Base-by-base conservation (phyloP, 371 early-diverging fungal genomes). In the Blakeslea trispora region DNA sequence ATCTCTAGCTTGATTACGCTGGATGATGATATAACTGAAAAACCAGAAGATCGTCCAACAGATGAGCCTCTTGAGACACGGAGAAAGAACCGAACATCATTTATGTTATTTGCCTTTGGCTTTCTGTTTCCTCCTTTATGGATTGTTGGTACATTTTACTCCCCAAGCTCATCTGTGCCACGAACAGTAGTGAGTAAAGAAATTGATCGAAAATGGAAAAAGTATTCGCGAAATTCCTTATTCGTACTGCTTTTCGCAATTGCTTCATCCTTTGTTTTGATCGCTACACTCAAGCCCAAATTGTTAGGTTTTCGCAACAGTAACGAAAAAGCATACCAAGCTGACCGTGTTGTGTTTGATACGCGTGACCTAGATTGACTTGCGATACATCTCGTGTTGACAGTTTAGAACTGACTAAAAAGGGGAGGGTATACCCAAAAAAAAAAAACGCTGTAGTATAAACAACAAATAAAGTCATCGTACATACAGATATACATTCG, bases 101-200 rank as follows among this genome's bases (percentile, higher is more conserved):
- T 75, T 59, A 22, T 71, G 1, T 59, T 50, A 7, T 74, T 74
- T 64, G 54, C 59, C 0, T 60, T 61, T 50, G 75, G 75, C 1
- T 74, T 74, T 45, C 18, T 71, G 23, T 71, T 74, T 31, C 75
- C 75, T 5, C 75, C 75, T 1, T 13, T 68, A 6, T 74, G 75
- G 75, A 62, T 71, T 15, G 46, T 66, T 21, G 69, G 69, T 21
- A 66, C 71, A 2, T 18, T 67, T 7, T 57, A 66, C 41, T 24
- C 14, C 13, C 57, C 57, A 14, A 47, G 32, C 6, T n/a, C 45
- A 9, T 32, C 53, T 9, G 5, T 34, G 2, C 45, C 53, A 32
- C 22, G 45, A 50, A 53, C 53, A 23, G 19, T 13, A 11, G 19
- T 39, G 10, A 59, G 59, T 24, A 54, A 54, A 40, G 41, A 32